Base-by-base conservation (phyloP, 352 stramenopile genomes). In the Phytopythium mirpurense region DNA sequence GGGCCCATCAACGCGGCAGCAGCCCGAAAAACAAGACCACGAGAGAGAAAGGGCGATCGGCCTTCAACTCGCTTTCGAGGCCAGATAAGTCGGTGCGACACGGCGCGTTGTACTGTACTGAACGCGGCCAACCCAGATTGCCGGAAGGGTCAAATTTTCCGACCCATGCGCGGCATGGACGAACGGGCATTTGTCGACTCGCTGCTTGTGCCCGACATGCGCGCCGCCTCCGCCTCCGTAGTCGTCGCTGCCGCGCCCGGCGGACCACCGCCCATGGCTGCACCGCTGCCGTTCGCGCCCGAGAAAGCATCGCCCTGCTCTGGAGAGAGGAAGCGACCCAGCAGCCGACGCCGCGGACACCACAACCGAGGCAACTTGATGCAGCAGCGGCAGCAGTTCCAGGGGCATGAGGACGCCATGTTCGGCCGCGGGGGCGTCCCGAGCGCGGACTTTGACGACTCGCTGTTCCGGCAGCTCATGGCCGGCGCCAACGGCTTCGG, bases 121-220 rank as follows among this genome's bases (percentile, higher is more conserved):
- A n/a, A n/a, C n/a, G n/a, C n/a, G n/a, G n/a, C n/a, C n/a, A n/a
- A n/a, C n/a, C n/a, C n/a, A n/a, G n/a, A n/a, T n/a, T n/a, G n/a
- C n/a, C n/a, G n/a, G n/a, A n/a, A n/a, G n/a, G n/a, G n/a, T n/a
- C n/a, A n/a, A n/a, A n/a, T n/a, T n/a, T n/a, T n/a, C n/a, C n/a
- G n/a, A n/a, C n/a, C n/a, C n/a, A n/a, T n/a, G 32, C 37, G 14
- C 19, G 14, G 44, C 54, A 86, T 86, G 72, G 75, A 86, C 57
- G 75, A 83, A 59, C 61, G 70, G 56, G 72, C 75, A 73, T 86
- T 86, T 72, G 70, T 86, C 34, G 70, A 86, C 65, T 86, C 75
- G 59, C 66, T 86, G 11, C 80, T 83, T 32, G 48, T 67, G 26
- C 63, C 75, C 40, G 68, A 83, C 55, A 74, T 86, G 63, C 67